A percentile compares a stretch with the other conserved stretches of the same genome.
Conservation (phyloP, 352 stramenopile species). For the Elongisporangium prolatum region DNA sequence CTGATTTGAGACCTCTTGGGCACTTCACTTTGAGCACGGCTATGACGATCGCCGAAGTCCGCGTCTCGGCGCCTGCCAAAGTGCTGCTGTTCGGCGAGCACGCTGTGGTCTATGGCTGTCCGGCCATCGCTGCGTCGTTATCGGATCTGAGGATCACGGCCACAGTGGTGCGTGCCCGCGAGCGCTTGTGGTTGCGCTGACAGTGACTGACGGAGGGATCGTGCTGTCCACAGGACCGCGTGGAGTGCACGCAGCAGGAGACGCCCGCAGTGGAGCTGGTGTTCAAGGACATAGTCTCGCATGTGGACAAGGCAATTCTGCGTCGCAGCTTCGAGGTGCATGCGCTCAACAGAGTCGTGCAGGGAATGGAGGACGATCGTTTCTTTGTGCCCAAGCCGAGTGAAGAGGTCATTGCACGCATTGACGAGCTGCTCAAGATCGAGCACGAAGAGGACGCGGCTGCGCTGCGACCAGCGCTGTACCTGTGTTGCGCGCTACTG, state of each 20-base stretch:
- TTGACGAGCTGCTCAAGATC: conserved; percentile 38
- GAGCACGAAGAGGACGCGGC: conserved; percentile 44
- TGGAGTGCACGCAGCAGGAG: conserved; percentile 8
- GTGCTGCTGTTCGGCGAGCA: conserved; percentile 89
- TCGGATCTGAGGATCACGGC: conserved; percentile 81
- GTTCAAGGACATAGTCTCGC: conserved; percentile 50
- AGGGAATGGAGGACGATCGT: conserved; percentile 26
- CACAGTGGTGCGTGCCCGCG: conserved; percentile 54
- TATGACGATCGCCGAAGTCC: conserved; percentile 18
- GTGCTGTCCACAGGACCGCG: conserved; percentile 16
- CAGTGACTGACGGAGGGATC: background rate
- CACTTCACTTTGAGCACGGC: conserved; percentile 4
- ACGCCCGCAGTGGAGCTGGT: conserved; percentile 31
- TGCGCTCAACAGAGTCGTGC: conserved; percentile 26
- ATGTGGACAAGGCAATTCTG: conserved; percentile 21
- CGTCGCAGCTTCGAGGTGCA: conserved; percentile 27
- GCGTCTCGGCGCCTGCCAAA: conserved; percentile 82
- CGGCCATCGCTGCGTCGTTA: conserved; percentile 78
- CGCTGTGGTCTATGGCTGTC: conserved; percentile 84
- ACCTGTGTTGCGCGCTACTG: conserved; percentile 54
- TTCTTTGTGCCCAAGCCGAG: conserved; percentile 49
- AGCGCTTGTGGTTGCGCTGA: conserved; percentile 6
- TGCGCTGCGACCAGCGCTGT: conserved; percentile 46
- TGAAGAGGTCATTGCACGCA: conserved; percentile 29
- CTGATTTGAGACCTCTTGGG: too few relatives aligned